Percentiles rank a stretch among this genome's conserved stretches.
phyloP scores from a whole-genome alignment of 2,329 filamentous ascomycete species.

The Lachnellula suecica region DNA sequence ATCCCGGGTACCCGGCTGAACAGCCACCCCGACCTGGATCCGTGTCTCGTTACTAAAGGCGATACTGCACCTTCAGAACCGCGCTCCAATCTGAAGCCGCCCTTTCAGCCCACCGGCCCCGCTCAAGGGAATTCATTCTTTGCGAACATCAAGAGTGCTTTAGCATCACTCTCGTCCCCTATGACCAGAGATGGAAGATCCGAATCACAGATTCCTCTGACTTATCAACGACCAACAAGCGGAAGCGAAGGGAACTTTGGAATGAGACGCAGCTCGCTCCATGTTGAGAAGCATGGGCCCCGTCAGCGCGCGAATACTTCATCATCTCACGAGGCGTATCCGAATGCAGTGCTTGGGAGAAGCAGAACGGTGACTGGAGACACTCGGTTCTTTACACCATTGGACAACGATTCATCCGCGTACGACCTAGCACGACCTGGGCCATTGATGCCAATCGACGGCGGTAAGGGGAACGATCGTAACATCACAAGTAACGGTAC shows the following conservation, averaged over 20 bases:
- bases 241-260: neutral
- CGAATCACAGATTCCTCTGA: neutral
- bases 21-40: neutral
- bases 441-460: constrained; percentile 5
- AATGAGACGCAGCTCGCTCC: neutral
- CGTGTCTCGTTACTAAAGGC: neutral
- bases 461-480: neutral
- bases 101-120: no score
- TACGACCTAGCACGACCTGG: neutral
- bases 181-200: constrained; percentile 1
- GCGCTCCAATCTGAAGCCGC: neutral
- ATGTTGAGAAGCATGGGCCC: neutral
- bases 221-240: constrained; percentile 3
- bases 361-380: neutral
- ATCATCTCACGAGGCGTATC: neutral
- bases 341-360: neutral
- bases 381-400: neutral
- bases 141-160: constrained; percentile 7
- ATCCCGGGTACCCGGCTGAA: constrained; percentile 1
- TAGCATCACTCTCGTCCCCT: constrained; percentile 4
- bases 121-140: neutral
- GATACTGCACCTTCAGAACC: neutral
- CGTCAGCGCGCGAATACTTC: neutral
- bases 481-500: neutral
- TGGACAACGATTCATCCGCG: constrained; percentile 2